Base-by-base conservation (phyloP, 305 asterid species). In the Fraxinus platypoda region DNA sequence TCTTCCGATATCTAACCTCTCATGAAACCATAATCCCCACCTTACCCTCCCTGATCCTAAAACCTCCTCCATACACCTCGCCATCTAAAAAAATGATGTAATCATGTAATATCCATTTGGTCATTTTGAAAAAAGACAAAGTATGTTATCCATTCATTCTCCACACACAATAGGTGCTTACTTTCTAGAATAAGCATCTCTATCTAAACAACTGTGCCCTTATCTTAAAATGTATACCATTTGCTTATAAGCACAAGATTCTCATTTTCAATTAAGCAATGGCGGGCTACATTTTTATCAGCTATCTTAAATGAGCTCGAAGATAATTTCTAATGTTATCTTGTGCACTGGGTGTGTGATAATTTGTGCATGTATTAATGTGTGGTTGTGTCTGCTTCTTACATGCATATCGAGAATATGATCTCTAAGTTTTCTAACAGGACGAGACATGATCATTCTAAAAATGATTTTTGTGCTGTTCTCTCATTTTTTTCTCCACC, bases 311-410 rank as follows among this genome's bases (percentile, higher is more conserved):
- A 49, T 13, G 59, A 15, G 59, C 64, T 54, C 26, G 3, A 54
- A 54, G 64, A 54, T 54, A 6, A 54, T n/a, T 54, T 54, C 64
- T 54, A 54, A 8, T n/a, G 26, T 54, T n/a, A n/a, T 54, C 64
- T 54, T 54, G 64, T 54, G 11, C 64, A 54, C 70, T 23, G 46
- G 70, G 8, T 78, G 68, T 72, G 30, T 78, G 79, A 72, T 82
- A 23, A 6, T 78, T 9, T 72, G 21, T 70, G 73, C 15, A 64
- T 25, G 72, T 66, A 66, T 26, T 9, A 11, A 66, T 12, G 21
- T 76, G 70, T 15, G 15, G 8, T 13, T 25, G 21, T 38, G 34
- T 26, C 41, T 1, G 13, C 19, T 3, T 11, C 79, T 41, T 46
- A 23, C 13, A 13, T 26, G 41, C 43, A 6, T 49, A 28, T 17